Evolutionary conservation across 768 basidiomycete genomes (phyloP).

Genomic region (Calocybe indica): DNA sequence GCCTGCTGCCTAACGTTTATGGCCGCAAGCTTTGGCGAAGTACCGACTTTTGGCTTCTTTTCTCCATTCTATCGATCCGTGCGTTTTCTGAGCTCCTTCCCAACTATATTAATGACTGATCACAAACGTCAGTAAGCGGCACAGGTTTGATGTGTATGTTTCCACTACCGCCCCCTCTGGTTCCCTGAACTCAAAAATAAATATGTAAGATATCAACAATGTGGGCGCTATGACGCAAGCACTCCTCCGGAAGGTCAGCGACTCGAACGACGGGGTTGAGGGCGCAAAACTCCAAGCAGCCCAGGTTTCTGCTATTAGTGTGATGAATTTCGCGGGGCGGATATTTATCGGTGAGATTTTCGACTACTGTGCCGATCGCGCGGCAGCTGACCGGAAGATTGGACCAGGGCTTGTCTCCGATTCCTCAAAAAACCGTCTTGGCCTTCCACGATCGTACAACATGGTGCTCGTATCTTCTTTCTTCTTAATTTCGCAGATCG

Average conservation of each 20-base stretch:
- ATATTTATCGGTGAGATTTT: constrained; percentile 57
- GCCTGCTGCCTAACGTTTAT: constrained; percentile 15
- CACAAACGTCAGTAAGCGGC: constrained; percentile 46
- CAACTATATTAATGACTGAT: not conserved
- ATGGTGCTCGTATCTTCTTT: constrained; percentile 59
- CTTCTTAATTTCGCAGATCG: constrained; percentile 70
- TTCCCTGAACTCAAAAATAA: constrained; percentile 2
- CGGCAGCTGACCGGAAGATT: not conserved
- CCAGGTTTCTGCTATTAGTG: constrained; percentile 78
- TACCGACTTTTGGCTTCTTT: constrained; percentile 25
- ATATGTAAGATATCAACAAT: constrained; percentile 64
- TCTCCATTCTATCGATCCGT: constrained; percentile 51
- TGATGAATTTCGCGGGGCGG: constrained; percentile 78
- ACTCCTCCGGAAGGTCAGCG: constrained; percentile 53
- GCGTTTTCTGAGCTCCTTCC: constrained; percentile 25
- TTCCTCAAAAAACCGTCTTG: constrained; percentile 47
- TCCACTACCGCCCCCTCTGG: constrained; percentile 3
- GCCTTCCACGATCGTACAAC: constrained; percentile 62
- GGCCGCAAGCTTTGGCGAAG: constrained; percentile 13
- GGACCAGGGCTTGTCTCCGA: constrained; percentile 62
- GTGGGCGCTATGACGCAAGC: constrained; percentile 70
- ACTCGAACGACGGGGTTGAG: constrained; percentile 58
- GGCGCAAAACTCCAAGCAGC: constrained; percentile 74
- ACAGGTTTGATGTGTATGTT: constrained; percentile 70
- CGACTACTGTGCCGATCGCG: not conserved